These are phyloP conservation scores for Inonotus obliquus DNA, from an alignment of 1,284 basidiomycete genomes.

Conservation along the genomic window DNA sequence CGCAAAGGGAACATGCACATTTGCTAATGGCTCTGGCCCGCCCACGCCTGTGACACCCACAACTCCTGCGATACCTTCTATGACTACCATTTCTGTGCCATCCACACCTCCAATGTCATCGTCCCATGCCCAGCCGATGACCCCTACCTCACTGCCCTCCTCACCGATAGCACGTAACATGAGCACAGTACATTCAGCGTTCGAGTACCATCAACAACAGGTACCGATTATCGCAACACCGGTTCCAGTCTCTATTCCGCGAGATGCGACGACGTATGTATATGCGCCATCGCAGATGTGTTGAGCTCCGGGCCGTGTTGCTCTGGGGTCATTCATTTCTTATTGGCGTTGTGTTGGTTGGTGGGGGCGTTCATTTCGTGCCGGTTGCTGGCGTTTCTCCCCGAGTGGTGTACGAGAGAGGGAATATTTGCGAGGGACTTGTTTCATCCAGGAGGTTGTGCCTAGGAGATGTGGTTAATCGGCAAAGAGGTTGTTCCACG, in stretches of 20 bases:
- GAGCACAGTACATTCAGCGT: not conserved
- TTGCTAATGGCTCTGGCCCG: slow-evolving; percentile 19
- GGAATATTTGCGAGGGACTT: too few species aligned
- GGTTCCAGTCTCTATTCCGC: not conserved
- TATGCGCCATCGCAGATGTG: not conserved
- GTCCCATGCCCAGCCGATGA: not conserved
- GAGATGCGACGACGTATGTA: not conserved
- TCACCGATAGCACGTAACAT: not conserved
- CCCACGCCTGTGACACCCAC: not conserved
- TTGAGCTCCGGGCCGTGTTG: not conserved
- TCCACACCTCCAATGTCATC: not conserved
- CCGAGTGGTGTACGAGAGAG: too few species aligned
- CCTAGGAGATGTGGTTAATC: too few species aligned
- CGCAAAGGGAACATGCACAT: slow-evolving; percentile 54
- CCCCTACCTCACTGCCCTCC: not conserved
- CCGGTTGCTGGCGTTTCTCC: not conserved
- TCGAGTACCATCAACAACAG: not conserved
- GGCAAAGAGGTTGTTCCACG: too few species aligned
- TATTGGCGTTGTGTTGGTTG: not conserved
- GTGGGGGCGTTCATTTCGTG: too few species aligned
- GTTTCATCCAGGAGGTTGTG: too few species aligned
- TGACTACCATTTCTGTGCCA: not conserved
- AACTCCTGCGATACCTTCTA: not conserved
- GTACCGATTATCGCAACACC: not conserved
- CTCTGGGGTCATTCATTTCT: not conserved